These are phyloP conservation scores for Marchantia polymorpha DNA, from an alignment of 225 moss, liverwort and hornwort species.

Conservation along the genomic window DNA sequence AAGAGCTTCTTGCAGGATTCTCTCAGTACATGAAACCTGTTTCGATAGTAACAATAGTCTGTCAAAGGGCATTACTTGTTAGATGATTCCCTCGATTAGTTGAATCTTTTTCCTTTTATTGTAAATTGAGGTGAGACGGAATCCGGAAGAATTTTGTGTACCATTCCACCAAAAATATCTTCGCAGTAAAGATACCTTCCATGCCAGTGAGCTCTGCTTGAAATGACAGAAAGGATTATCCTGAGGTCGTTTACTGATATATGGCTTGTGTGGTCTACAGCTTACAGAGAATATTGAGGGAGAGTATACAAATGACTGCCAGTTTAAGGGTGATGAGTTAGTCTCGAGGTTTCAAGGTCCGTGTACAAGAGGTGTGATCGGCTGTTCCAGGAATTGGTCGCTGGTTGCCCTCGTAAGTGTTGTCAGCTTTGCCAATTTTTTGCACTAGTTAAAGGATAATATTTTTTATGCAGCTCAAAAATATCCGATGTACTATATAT, in stretches of 20 bases:
- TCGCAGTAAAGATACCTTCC: neutral
- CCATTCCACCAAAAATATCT: neutral
- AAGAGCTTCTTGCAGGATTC: conserved; percentile 20
- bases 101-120: neutral
- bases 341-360: neutral
- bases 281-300: conserved; percentile 9
- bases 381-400: neutral
- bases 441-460: neutral
- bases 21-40: neutral
- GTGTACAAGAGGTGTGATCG: neutral
- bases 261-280: neutral
- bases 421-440: neutral
- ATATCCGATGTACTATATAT: too few relatives aligned
- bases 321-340: conserved; percentile 5
- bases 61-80: neutral
- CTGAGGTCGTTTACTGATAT: neutral
- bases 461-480: neutral
- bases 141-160: conserved; percentile 14
- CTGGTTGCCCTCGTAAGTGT: neutral
- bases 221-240: too few relatives aligned
- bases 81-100: neutral
- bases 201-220: too few relatives aligned
- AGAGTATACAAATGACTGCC: conserved; percentile 14
- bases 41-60: neutral
- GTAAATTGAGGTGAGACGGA: conserved; percentile 16